Evolutionary conservation across 2,329 filamentous ascomycete genomes (phyloP).

Genomic region (Akanthomyces muscarius): DNA sequence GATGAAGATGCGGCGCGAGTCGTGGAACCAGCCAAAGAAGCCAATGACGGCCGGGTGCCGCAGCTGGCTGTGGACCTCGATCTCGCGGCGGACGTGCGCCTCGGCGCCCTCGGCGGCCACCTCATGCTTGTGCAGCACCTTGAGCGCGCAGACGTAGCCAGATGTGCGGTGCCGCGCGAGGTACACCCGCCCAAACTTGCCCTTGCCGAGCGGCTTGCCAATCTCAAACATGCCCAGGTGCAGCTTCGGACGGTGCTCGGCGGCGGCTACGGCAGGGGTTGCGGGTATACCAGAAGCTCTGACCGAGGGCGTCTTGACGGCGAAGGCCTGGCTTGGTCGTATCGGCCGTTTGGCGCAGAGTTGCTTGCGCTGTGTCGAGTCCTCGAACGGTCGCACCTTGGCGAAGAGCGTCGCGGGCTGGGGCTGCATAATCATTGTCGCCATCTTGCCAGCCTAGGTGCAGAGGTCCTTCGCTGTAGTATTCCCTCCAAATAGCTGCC

Average conservation of each 20-base stretch:
- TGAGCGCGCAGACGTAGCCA: constrained; percentile 79
- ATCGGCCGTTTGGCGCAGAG: constrained; percentile 17
- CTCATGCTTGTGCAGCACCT: constrained; percentile 81
- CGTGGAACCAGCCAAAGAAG: constrained; percentile 83
- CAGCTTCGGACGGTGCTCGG: constrained; percentile 44
- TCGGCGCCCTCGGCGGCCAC: constrained; percentile 71
- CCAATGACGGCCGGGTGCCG: constrained; percentile 80
- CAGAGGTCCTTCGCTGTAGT: background rate
- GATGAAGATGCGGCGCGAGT: constrained; percentile 80
- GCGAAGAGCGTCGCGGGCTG: constrained; percentile 13
- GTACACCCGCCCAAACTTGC: constrained; percentile 84
- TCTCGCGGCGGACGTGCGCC: constrained; percentile 81
- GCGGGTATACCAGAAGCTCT: background rate
- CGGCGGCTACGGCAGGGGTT: constrained; percentile 26
- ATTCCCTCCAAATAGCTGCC: background rate
- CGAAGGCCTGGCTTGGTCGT: constrained; percentile 12
- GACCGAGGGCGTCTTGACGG: constrained; percentile 1
- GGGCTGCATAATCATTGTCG: constrained; percentile 15
- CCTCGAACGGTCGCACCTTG: constrained; percentile 14
- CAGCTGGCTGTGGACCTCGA: constrained; percentile 83
- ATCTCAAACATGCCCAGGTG: constrained; percentile 87
- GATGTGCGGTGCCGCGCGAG: constrained; percentile 73
- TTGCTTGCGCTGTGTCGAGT: constrained; percentile 13
- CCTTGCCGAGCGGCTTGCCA: constrained; percentile 78
- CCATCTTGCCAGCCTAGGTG: constrained; percentile 9